These are phyloP conservation scores for Wickerhamomyces canadensis DNA, from an alignment of 805 yeast genomes.

Conservation along the genomic window DNA sequence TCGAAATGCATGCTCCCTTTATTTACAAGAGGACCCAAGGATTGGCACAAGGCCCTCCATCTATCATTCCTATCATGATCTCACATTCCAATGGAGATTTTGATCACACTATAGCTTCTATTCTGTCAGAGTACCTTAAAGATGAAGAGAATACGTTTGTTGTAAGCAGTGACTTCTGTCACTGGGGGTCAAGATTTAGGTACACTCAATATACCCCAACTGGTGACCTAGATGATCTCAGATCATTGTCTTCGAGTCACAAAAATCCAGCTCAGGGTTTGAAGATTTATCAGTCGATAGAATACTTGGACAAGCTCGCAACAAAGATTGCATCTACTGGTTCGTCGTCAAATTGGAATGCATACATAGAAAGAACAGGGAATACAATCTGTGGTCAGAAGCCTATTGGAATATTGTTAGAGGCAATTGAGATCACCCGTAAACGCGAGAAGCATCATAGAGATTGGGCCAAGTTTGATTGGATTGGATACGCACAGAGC, in stretches of 20 bases:
- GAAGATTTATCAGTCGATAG: slow-evolving; percentile 70
- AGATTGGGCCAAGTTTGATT: slow-evolving; percentile 39
- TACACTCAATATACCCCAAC: slow-evolving; percentile 44
- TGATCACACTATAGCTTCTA: slow-evolving; percentile 39
- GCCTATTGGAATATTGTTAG: slow-evolving; percentile 65
- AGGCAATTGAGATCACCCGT: slow-evolving; percentile 39
- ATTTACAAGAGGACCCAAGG: slow-evolving; percentile 43
- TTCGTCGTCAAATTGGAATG: slow-evolving; percentile 52
- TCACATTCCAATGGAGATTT: slow-evolving; percentile 49
- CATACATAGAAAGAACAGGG: slow-evolving; percentile 63
- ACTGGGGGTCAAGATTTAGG: slow-evolving; percentile 76
- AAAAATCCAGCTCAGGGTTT: slow-evolving; percentile 11
- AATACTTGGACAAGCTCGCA: slow-evolving; percentile 62
- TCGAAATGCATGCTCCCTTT: slow-evolving; percentile 92
- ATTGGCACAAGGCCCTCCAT: slow-evolving; percentile 30
- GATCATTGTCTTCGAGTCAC: slow-evolving; percentile 4
- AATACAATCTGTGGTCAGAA: slow-evolving; percentile 93
- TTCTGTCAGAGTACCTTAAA: slow-evolving; percentile 47
- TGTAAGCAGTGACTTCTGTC: slow-evolving; percentile 89
- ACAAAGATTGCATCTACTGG: slow-evolving; percentile 60
- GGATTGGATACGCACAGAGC: slow-evolving; percentile 84
- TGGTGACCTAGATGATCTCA: slow-evolving; percentile 14
- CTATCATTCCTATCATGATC: slow-evolving; percentile 75
- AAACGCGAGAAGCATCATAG: slow-evolving; percentile 9
- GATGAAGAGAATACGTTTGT: slow-evolving; percentile 62